These are phyloP conservation scores for Ilex paraguariensis DNA, from an alignment of 305 asterid genomes.

Conservation along the genomic window DNA sequence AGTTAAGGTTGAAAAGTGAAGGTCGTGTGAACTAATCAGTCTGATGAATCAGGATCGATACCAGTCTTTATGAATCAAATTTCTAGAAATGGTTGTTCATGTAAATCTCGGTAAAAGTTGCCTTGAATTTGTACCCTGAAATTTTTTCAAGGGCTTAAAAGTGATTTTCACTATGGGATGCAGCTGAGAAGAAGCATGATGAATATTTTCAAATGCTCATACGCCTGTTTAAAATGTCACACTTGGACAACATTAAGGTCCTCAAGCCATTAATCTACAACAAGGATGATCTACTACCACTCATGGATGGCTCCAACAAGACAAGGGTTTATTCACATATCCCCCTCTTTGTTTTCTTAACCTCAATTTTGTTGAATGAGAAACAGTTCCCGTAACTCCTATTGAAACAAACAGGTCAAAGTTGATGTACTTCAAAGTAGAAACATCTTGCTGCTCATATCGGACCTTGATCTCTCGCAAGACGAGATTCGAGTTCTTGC, in stretches of 20 bases:
- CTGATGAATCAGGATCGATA: no score
- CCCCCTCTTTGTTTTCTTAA: background rate
- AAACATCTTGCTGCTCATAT: conserved; percentile 62
- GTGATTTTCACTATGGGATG: conserved; percentile 5
- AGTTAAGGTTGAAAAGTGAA: no score
- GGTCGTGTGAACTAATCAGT: no score
- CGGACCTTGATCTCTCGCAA: conserved; percentile 55
- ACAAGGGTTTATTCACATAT: conserved; percentile 30
- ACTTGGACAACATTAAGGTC: conserved; percentile 62
- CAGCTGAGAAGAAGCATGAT: conserved; percentile 53
- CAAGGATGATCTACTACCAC: conserved; percentile 57
- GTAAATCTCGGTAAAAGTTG: no score
- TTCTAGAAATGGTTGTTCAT: no score
- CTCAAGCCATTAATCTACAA: conserved; percentile 45
- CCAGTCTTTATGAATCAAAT: no score
- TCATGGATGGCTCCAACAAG: conserved; percentile 41
- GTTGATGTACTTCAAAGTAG: conserved; percentile 57
- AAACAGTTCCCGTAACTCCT: background rate
- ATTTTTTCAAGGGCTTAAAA: conserved; percentile 5
- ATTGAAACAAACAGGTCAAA: conserved; percentile 35
- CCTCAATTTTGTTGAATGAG: background rate
- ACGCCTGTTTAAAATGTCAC: conserved; percentile 48
- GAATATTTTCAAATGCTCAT: conserved; percentile 54
- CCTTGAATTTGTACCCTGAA: no score
- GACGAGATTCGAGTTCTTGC: conserved; percentile 58